Conservation (phyloP, 2,329 filamentous ascomycete genomes). For the Teratosphaeria epicoccoides region DNA sequence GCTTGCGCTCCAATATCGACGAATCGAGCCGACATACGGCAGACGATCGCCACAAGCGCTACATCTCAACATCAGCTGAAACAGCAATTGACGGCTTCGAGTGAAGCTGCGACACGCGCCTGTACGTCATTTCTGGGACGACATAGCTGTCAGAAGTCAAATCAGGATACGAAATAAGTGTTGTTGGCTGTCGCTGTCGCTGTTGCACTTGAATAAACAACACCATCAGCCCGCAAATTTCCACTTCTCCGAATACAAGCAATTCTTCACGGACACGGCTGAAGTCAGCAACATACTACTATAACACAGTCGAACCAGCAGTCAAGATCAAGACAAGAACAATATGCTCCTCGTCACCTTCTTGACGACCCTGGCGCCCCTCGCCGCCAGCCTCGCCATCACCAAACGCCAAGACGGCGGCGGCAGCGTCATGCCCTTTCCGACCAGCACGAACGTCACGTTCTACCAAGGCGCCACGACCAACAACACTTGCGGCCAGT, state of each 20-base stretch:
- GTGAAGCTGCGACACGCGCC: too few species aligned
- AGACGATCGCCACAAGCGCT: background rate
- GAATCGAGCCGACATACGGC: too few species aligned
- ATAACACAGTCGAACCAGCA: background rate
- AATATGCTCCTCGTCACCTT: background rate
- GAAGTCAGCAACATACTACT: background rate
- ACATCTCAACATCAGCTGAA: too few species aligned
- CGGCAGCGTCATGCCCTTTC: conserved; percentile 1
- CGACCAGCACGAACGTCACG: conserved; percentile 7
- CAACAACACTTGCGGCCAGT: conserved; percentile 6
- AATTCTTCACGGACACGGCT: background rate
- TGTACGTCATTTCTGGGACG: too few species aligned
- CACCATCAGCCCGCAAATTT: background rate
- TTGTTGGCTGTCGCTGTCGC: background rate
- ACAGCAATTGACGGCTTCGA: too few species aligned
- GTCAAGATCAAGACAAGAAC: background rate
- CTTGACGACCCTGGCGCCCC: background rate
- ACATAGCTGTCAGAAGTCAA: background rate
- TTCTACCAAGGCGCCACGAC: conserved; percentile 7
- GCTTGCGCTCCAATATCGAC: too few species aligned
- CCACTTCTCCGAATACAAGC: background rate
- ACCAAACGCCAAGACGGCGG: background rate
- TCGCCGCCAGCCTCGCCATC: background rate
- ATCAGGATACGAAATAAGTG: background rate
- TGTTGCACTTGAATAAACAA: background rate